phyloP scores from a whole-genome alignment of 441 rosid species.

The Melastoma candidum region DNA sequence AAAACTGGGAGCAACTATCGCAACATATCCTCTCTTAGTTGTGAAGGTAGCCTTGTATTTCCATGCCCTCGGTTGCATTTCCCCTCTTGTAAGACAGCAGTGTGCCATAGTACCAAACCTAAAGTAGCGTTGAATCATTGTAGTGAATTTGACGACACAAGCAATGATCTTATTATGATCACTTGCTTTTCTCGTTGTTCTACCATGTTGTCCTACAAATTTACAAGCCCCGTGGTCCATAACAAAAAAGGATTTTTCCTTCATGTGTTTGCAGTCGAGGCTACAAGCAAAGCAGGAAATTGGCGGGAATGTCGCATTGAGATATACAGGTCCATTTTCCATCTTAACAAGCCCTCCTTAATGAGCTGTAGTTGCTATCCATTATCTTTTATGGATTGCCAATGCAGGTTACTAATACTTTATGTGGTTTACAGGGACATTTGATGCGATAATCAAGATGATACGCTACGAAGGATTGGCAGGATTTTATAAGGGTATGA shows the following conservation, averaged over 20 bases:
- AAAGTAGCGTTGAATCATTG: no score
- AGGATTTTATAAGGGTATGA: constrained; percentile 64
- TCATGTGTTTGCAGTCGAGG: constrained; percentile 39
- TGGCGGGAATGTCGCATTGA: constrained; percentile 42
- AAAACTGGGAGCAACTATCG: constrained; percentile 59
- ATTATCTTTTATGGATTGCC: no score
- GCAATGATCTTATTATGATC: no score
- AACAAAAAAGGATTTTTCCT: constrained; percentile 13
- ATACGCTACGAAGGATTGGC: constrained; percentile 46
- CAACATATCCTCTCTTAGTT: constrained; percentile 61
- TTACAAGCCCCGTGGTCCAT: background rate
- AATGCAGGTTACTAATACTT: no score
- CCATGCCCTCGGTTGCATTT: no score
- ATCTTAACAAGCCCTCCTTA: background rate
- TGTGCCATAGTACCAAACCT: no score
- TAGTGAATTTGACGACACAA: no score
- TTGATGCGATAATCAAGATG: constrained; percentile 62
- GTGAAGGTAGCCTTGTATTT: constrained; percentile 42
- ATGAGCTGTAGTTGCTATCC: no score
- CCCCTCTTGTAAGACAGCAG: no score
- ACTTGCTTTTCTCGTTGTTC: no score
- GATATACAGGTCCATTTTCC: constrained; percentile 50
- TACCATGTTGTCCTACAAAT: no score
- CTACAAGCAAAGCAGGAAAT: constrained; percentile 77
- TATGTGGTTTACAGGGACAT: constrained; percentile 29